Base-by-base conservation (phyloP, 148 eudicot genomes). In the Cornus kousa region DNA sequence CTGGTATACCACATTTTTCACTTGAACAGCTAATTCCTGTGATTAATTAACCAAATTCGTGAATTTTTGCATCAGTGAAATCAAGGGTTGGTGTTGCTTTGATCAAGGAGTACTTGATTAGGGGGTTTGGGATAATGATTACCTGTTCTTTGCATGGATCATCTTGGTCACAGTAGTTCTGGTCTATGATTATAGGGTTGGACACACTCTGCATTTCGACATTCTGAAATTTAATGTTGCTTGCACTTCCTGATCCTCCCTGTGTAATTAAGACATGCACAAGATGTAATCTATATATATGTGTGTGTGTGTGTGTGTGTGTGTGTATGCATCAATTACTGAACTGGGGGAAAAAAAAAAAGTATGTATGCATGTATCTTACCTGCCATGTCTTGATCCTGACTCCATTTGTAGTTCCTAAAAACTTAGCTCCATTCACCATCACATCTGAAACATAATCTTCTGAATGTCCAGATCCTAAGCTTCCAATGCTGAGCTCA, bases 341-440 rank as follows among this genome's bases (percentile, higher is more conserved):
- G 0, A 28, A 28, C 28, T 28, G 28, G 28, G 28, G 28, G 28
- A 28, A 28, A 28, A 28, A 28, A 28, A 28, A 28, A 28, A 28
- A 28, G 1, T 0, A 28, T 28, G 28, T 17, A 62, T 62, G 66
- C 66, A 62, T 62, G 24, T 20, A 24, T 24, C 35, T 73, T 85
- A 89, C 94, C 91, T 91, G 92, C 90, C 93, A 92, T 62, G 95
- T 94, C 82, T 94, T 94, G 43, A 94, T 94, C 77, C 98, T 78
- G 68, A 94, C 86, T 9, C 98, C 98, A 69, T 90, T 92, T 8
- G 84, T 84, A 2, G 97, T 91, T 55, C 91, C 87, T 53, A 86
- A 78, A 69, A 94, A 74, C 43, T 55, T 84, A 46, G 90, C 97
- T 57, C 95, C 87, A 64, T 87, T 82, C 17, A 94, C 86, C 23